A percentile compares a stretch with the other conserved stretches of the same genome.
phyloP scores from a whole-genome alignment of 2,329 filamentous ascomycete species.

The Coniochaeta prunicola region DNA sequence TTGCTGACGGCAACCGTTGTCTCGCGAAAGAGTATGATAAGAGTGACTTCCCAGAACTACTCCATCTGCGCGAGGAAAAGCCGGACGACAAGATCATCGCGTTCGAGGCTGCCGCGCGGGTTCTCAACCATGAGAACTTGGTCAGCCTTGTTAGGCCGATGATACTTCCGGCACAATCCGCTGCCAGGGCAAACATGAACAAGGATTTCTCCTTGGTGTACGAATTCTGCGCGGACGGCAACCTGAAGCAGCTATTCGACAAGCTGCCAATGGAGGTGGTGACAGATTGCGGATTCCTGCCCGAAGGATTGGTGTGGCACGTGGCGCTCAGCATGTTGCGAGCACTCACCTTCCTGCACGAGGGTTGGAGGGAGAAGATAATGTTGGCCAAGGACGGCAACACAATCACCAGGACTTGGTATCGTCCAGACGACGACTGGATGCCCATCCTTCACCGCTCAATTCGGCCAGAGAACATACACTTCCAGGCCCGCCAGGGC shows the following conservation, averaged over 20 bases:
- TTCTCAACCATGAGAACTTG: constrained; percentile 44
- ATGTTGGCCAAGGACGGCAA: constrained; percentile 10
- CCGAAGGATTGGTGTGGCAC: constrained; percentile 50
- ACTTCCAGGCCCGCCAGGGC: constrained; percentile 39
- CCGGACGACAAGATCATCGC: constrained; percentile 20
- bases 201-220: constrained; percentile 31
- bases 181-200: constrained; percentile 6
- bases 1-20: constrained; percentile 23
- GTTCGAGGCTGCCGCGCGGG: constrained; percentile 19
- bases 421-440: constrained; percentile 30
- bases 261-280: constrained; percentile 11
- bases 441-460: constrained; percentile 42
- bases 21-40: constrained; percentile 21
- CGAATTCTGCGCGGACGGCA: constrained; percentile 47
- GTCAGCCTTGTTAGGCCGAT: constrained; percentile 24
- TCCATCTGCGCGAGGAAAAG: constrained; percentile 11
- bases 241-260: constrained; percentile 30
- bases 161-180: constrained; percentile 8
- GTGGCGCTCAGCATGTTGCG: constrained; percentile 38
- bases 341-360: constrained; percentile 46
- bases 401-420: constrained; percentile 7
- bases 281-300: constrained; percentile 27
- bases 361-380: constrained; percentile 25
- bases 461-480: constrained; percentile 40
- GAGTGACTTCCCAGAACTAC: constrained; percentile 7